Percentiles rank a stretch among this genome's conserved stretches.
phyloP scores from a whole-genome alignment of 192 early-diverging fungal species.

The Rhizophlyctis rosea region DNA sequence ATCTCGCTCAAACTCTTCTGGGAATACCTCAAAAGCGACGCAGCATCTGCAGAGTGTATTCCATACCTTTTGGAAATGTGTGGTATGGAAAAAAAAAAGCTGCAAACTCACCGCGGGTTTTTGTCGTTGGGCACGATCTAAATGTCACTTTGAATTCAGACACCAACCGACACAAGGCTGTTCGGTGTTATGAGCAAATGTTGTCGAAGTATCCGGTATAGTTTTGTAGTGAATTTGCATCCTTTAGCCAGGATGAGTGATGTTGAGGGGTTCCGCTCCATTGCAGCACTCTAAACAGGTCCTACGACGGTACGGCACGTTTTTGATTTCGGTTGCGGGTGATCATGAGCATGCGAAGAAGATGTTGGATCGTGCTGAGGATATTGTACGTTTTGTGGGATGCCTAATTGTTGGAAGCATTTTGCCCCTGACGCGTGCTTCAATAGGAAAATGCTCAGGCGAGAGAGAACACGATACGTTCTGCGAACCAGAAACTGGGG shows the following conservation, averaged over 20 bases:
- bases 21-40: conserved; percentile 19
- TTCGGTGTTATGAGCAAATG: conserved; percentile 1
- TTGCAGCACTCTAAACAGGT: conserved; percentile 17
- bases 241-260: too few relatives aligned
- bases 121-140: too few relatives aligned
- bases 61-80: conserved; percentile 15
- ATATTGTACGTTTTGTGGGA: too few relatives aligned
- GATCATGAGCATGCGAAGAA: conserved; percentile 19
- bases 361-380: conserved; percentile 14
- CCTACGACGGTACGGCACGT: conserved; percentile 19
- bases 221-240: too few relatives aligned
- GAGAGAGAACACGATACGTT: background rate
- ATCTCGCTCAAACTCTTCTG: conserved; percentile 14
- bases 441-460: background rate
- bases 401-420: too few relatives aligned
- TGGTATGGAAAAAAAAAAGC: background rate
- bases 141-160: too few relatives aligned
- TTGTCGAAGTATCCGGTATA: conserved; percentile 18
- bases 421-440: too few relatives aligned
- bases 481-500: too few relatives aligned
- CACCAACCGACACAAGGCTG: too few relatives aligned
- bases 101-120: too few relatives aligned
- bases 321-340: conserved; percentile 6
- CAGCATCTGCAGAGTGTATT: background rate
- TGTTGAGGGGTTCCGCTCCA: too few relatives aligned